Percentiles rank a stretch among this genome's conserved stretches.
Evolutionary conservation across 2,329 filamentous ascomycete genomes (phyloP).

Genomic region (Pseudogymnoascus sp.): DNA sequence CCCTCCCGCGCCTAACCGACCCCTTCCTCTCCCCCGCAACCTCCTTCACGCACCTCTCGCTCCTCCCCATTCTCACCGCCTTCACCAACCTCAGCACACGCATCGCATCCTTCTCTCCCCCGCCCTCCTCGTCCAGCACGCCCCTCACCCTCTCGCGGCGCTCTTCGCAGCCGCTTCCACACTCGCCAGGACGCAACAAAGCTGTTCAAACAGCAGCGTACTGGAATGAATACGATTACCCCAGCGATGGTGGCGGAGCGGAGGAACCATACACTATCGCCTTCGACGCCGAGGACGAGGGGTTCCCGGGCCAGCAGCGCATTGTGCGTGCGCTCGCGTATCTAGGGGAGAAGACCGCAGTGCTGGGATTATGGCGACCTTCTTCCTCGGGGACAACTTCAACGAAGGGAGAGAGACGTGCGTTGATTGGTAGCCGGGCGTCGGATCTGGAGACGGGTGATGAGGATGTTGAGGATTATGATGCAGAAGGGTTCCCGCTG

Average conservation of each 20-base stretch:
- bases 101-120: constrained; percentile 40
- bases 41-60: constrained; percentile 64
- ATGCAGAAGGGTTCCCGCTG: constrained; percentile 39
- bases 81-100: constrained; percentile 43
- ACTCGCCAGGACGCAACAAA: constrained; percentile 12
- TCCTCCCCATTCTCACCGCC: constrained; percentile 44
- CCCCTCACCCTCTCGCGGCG: constrained; percentile 28
- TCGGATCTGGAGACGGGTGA: constrained; percentile 24
- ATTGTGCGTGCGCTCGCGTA: background rate
- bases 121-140: constrained; percentile 35
- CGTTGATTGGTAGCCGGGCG: background rate
- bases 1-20: constrained; percentile 58
- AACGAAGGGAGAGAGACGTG: background rate
- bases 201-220: constrained; percentile 38
- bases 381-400: background rate
- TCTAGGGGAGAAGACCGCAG: background rate
- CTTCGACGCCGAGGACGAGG: constrained; percentile 54
- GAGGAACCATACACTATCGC: constrained; percentile 65
- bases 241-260: constrained; percentile 54
- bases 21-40: constrained; percentile 58
- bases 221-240: constrained; percentile 84
- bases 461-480: constrained; percentile 43
- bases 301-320: constrained; percentile 40
- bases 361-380: background rate
- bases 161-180: constrained; percentile 18